Percentiles rank a stretch among this genome's conserved stretches.
These are phyloP conservation scores for Porcisia hertigi DNA, from an alignment of 208 protist species.

Conservation along the genomic window DNA sequence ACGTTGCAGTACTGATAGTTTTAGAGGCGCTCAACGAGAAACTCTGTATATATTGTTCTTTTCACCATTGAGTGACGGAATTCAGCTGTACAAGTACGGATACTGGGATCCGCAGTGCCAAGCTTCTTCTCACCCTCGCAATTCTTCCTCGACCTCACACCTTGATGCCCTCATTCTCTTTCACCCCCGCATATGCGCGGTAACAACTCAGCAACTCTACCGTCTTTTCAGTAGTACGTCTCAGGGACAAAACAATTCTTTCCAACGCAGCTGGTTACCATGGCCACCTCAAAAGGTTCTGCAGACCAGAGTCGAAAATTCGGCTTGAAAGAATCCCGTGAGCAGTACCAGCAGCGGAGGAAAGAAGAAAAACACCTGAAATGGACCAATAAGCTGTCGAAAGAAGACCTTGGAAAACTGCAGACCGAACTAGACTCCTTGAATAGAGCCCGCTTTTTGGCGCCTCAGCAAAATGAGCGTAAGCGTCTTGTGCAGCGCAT, in stretches of 20 bases:
- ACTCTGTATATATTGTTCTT: background rate
- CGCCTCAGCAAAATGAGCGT: slow-evolving; percentile 72
- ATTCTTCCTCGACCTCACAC: background rate
- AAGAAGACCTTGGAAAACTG: slow-evolving; percentile 53
- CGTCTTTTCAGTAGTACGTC: background rate
- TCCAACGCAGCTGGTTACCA: slow-evolving; percentile 8
- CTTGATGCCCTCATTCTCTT: background rate
- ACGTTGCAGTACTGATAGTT: background rate
- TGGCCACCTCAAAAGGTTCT: slow-evolving; percentile 7
- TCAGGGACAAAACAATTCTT: background rate
- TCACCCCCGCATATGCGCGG: background rate
- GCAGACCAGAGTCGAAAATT: slow-evolving; percentile 38
- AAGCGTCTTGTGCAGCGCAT: slow-evolving; percentile 65
- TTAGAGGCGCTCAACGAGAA: background rate
- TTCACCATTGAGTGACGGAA: no score
- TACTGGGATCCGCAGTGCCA: background rate
- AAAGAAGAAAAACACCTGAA: slow-evolving; percentile 51
- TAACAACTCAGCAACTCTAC: background rate
- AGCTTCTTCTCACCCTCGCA: background rate
- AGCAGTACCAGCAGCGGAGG: slow-evolving; percentile 43
- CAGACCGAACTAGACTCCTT: slow-evolving; percentile 53
- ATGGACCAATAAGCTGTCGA: slow-evolving; percentile 60
- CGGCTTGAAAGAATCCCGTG: slow-evolving; percentile 57
- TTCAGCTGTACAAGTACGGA: background rate
- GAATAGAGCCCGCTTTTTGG: slow-evolving; percentile 50